These are phyloP conservation scores for Lachancea cidri DNA, from an alignment of 805 yeast species.

Conservation along the genomic window DNA sequence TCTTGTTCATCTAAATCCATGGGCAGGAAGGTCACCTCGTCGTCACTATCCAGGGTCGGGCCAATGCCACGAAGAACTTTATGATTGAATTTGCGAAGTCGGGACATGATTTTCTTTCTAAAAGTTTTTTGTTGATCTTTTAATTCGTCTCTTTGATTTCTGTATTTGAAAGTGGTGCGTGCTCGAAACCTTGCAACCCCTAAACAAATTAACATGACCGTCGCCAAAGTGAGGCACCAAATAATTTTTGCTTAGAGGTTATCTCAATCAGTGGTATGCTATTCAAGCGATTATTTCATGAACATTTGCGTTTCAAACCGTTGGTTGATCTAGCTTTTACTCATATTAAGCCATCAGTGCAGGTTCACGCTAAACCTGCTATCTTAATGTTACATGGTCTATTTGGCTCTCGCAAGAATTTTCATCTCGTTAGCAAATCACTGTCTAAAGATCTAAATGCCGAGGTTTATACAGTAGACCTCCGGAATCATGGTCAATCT, in stretches of 20 bases:
- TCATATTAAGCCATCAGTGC: conserved; percentile 5
- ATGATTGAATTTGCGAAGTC: conserved; percentile 20
- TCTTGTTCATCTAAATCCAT: conserved; percentile 33
- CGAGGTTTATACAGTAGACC: conserved; percentile 42
- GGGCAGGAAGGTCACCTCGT: conserved; percentile 15
- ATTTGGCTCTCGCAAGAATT: conserved; percentile 46
- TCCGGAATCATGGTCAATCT: conserved; percentile 53
- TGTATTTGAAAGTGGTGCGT: too few species aligned
- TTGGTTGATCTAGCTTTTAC: conserved; percentile 21
- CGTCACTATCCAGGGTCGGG: conserved; percentile 12
- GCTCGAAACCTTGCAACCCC: too few species aligned
- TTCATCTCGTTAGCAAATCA: conserved; percentile 35
- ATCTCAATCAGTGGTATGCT: too few species aligned
- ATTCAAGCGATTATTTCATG: conserved; percentile 8
- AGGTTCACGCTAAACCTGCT: conserved; percentile 28
- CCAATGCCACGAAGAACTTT: conserved; percentile 9
- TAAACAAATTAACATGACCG: background rate
- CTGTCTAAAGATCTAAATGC: conserved; percentile 31
- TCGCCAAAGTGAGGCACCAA: too few species aligned
- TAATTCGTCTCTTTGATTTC: too few species aligned
- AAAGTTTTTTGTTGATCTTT: too few species aligned
- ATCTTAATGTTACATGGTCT: conserved; percentile 49
- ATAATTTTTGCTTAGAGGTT: too few species aligned
- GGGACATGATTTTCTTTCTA: too few species aligned
- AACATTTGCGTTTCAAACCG: conserved; percentile 16